Evolutionary conservation across 257 asterid genomes (phyloP).

Genomic region (Osmanthus fragrans): DNA sequence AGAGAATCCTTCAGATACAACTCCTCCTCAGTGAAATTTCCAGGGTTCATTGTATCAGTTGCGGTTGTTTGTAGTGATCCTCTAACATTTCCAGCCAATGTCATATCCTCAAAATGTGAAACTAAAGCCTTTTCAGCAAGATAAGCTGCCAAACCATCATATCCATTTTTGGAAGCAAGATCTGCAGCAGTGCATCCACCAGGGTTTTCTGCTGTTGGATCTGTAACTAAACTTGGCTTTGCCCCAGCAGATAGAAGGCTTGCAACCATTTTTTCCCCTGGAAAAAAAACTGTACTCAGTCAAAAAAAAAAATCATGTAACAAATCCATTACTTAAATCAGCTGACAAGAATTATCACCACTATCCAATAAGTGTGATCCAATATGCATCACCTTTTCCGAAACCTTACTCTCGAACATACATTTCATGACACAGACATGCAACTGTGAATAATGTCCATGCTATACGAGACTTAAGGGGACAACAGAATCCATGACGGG

Average conservation of each 20-base stretch:
- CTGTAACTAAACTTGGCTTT: constrained; percentile 85
- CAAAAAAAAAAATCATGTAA: background rate
- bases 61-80: constrained; percentile 63
- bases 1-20: constrained; percentile 71
- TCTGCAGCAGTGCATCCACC: constrained; percentile 88
- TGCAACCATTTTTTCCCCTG: constrained; percentile 94
- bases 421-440: background rate
- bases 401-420: background rate
- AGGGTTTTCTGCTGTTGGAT: constrained; percentile 74
- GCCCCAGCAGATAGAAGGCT: constrained; percentile 89
- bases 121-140: constrained; percentile 94
- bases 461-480: background rate
- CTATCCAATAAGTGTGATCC: background rate
- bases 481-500: background rate
- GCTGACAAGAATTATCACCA: background rate
- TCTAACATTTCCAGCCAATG: constrained; percentile 89
- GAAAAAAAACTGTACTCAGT: constrained; percentile 8
- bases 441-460: background rate
- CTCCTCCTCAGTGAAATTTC: constrained; percentile 71
- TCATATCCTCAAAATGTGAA: constrained; percentile 81
- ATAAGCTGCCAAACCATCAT: constrained; percentile 91
- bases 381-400: background rate
- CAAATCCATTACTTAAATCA: background rate
- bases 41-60: constrained; percentile 40
- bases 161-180: constrained; percentile 80